Conservation (phyloP, 305 asterid genomes). For the Salvia sclarea region DNA sequence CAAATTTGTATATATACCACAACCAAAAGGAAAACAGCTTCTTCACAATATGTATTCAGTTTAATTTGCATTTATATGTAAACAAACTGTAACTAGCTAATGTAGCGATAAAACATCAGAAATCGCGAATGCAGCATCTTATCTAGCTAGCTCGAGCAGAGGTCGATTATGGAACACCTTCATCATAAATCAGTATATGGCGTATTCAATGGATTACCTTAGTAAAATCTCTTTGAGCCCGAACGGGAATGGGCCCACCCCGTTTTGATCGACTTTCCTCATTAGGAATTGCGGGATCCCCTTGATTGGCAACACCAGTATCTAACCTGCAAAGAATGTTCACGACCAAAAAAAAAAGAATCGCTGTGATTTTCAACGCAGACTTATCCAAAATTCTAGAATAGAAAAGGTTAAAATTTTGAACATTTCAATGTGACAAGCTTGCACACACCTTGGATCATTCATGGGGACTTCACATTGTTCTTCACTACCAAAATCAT, state of each 20-base stretch:
- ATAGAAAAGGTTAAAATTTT: no score
- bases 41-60: no score
- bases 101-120: background rate
- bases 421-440: no score
- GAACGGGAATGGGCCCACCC: slow-evolving; percentile 83
- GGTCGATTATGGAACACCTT: background rate
- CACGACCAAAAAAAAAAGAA: slow-evolving; percentile 16
- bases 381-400: background rate
- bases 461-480: no score
- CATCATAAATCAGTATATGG: no score
- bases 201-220: slow-evolving; percentile 53
- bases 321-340: slow-evolving; percentile 68
- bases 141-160: no score
- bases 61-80: no score
- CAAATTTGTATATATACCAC: no score
- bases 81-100: background rate
- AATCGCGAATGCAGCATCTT: slow-evolving; percentile 6
- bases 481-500: no score
- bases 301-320: slow-evolving; percentile 81
- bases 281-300: slow-evolving; percentile 83
- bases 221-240: slow-evolving; percentile 67
- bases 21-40: no score
- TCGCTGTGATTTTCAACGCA: background rate
- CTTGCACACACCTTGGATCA: no score
- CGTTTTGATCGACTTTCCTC: slow-evolving; percentile 86